Evolutionary conservation across 2,329 filamentous ascomycete species (phyloP), one percentile per base, ranked within the genome.

Genomic region (Phialophora expanda): DNA sequence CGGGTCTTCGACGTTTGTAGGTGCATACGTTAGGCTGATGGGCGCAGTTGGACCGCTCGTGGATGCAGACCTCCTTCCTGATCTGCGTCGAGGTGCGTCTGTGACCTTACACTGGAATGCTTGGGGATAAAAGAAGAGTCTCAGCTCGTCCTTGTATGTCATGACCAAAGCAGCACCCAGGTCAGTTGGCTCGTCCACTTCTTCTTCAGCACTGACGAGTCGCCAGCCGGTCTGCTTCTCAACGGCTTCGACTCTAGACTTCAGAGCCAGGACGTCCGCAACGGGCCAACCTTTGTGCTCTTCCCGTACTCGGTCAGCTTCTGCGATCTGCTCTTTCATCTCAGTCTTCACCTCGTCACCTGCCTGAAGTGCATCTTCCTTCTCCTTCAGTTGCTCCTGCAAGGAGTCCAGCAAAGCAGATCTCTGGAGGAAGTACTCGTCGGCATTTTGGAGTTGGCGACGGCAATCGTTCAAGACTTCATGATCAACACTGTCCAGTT

Each of bases 231-330:
- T 80, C 66, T 78, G 74, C 28, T 72, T 69, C 70, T 82, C 78
- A 41, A 82, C 74, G 2, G 70, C 68, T 54, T 77, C 73, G 30
- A 82, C 79, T 81, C 75, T 83, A 91, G 90, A 86, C 84, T 93
- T 93, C n/a, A 96, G 82, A 46, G 82, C 81, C 69, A 85, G 85
- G 69, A 98, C 91, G 78, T 98, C 95, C 30, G 85, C 88, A 60
- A 89, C 87, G 64, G 89, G 94, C 89, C 93, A 97, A 46, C 94
- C 93, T 61, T 93, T 88, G 75, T 90, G 96, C 73, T 96, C 91
- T 76, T 97, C 93, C 68, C 91, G 87, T 28, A 96, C 83, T 69
- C 88, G 89, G 76, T 97, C 93, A 0, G 93, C 91, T 73, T 92
- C 89, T 65, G 87, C 85, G 65, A 96, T 97, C 56, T 95, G 90